phyloP scores from a whole-genome alignment of 2,329 filamentous ascomycete species.

The Penicillium sp. region DNA sequence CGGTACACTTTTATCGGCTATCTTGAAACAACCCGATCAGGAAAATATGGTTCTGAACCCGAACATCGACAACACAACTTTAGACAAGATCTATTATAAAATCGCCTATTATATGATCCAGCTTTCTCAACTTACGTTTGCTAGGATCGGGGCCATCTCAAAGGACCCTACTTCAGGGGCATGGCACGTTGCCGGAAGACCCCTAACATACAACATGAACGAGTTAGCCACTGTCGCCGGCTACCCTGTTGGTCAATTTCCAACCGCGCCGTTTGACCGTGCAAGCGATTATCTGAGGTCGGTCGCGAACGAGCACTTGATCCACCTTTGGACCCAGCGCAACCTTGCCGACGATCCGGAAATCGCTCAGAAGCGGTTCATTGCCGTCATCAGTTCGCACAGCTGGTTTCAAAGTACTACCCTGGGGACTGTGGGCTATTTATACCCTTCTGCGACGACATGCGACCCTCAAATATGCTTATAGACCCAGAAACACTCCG shows the following conservation, averaged over 20 bases:
- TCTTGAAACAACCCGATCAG: conserved; percentile 19
- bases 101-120: conserved; percentile 27
- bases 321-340: conserved; percentile 14
- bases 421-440: conserved; percentile 32
- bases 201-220: conserved; percentile 47
- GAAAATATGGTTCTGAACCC: conserved; percentile 18
- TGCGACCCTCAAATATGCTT: conserved; percentile 27
- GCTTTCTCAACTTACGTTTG: conserved; percentile 35
- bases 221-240: conserved; percentile 34
- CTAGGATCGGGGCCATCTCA: conserved; percentile 38
- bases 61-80: conserved; percentile 15
- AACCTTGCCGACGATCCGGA: conserved; percentile 27
- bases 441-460: conserved; percentile 37
- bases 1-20: conserved; percentile 14
- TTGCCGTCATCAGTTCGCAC: conserved; percentile 35
- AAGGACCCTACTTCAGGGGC: conserved; percentile 19
- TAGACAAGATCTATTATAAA: conserved; percentile 22
- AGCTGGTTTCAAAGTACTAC: conserved; percentile 33
- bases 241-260: conserved; percentile 31
- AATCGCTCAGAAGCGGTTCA: conserved; percentile 30
- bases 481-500: conserved; percentile 17
- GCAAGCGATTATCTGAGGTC: too few species aligned
- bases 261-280: too few species aligned
- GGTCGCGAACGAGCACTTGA: conserved; percentile 15
- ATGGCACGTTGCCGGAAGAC: conserved; percentile 35